Percentiles rank a stretch among this genome's conserved stretches.
Conservation (phyloP, 1,139 yeast genomes). For the Pichia kudriavzevii region DNA sequence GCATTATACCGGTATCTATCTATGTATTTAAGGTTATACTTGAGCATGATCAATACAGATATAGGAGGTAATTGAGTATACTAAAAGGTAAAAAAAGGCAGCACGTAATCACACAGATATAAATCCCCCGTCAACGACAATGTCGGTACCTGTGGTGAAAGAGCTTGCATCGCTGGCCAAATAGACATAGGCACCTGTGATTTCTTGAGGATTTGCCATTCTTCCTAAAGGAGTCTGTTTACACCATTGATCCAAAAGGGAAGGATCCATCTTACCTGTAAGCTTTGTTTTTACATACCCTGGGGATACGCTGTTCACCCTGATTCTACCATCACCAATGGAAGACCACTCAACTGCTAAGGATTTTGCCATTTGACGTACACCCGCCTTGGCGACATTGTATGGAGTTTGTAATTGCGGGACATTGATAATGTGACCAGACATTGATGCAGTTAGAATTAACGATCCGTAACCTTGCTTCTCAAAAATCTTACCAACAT, state of each 20-base stretch:
- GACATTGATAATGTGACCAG: slow-evolving; percentile 47
- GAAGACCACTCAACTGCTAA: slow-evolving; percentile 48
- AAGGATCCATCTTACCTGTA: slow-evolving; percentile 33
- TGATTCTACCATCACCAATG: slow-evolving; percentile 31
- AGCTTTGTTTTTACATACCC: slow-evolving; percentile 47
- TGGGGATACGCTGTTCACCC: slow-evolving; percentile 51
- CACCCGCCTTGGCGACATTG: slow-evolving; percentile 53
- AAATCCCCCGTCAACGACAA: slow-evolving; percentile 86
- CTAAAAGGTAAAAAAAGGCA: neutral
- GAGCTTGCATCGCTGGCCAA: slow-evolving; percentile 82
- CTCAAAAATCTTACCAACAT: slow-evolving; percentile 44
- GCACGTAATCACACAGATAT: slow-evolving; percentile 9
- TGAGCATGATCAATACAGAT: neutral
- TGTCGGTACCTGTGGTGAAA: slow-evolving; percentile 77
- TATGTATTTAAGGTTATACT: too few species aligned
- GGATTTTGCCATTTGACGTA: slow-evolving; percentile 45
- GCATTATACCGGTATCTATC: too few species aligned
- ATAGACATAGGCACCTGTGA: slow-evolving; percentile 82
- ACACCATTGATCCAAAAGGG: slow-evolving; percentile 43
- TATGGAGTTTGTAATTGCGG: slow-evolving; percentile 52
- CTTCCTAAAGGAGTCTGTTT: slow-evolving; percentile 73
- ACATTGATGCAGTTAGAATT: slow-evolving; percentile 56
- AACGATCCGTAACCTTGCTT: slow-evolving; percentile 46
- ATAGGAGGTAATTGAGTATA: neutral
- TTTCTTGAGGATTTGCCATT: slow-evolving; percentile 67